Evolutionary conservation across 108 stramenopile species (phyloP).

Genomic region (Pseudonitzschia multistriata): DNA sequence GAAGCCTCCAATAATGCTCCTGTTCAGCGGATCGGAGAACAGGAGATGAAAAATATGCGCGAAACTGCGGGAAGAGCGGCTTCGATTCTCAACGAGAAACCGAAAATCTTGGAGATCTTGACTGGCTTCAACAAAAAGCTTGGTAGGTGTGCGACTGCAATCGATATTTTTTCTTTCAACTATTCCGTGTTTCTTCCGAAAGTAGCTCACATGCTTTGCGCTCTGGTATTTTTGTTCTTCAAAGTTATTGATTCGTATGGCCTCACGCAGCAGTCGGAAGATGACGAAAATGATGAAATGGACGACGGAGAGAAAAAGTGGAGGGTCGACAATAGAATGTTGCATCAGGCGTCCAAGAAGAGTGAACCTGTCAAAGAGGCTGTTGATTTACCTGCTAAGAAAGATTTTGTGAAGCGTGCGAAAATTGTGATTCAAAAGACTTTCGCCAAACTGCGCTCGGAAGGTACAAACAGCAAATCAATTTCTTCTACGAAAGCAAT

Average conservation of each 20-base stretch:
- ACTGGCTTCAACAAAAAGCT: slow-evolving; percentile 45
- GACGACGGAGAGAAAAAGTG: slow-evolving; percentile 19
- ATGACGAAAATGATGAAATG: slow-evolving; percentile 17
- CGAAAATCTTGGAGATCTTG: slow-evolving; percentile 34
- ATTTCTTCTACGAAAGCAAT: slow-evolving; percentile 14
- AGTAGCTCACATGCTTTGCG: background rate
- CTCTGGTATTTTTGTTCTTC: background rate
- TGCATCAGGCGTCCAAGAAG: slow-evolving; percentile 23
- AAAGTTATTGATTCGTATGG: slow-evolving; percentile 49
- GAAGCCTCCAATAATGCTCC: slow-evolving; percentile 5
- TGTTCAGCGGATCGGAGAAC: slow-evolving; percentile 10
- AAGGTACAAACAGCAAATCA: background rate
- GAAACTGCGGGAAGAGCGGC: slow-evolving; percentile 55
- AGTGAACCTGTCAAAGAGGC: slow-evolving; percentile 10
- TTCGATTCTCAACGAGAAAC: slow-evolving; percentile 42
- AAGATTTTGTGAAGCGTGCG: slow-evolving; percentile 66
- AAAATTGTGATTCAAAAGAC: slow-evolving; percentile 46
- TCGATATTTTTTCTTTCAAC: too few species aligned
- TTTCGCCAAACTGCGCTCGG: background rate
- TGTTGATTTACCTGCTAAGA: slow-evolving; percentile 67
- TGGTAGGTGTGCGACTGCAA: background rate
- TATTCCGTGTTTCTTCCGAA: background rate
- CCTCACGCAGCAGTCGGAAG: slow-evolving; percentile 28
- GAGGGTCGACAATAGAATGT: slow-evolving; percentile 28
- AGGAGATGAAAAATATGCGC: slow-evolving; percentile 30